Conservation (phyloP, 208 protist genomes). For the Leishmania guyanensis region DNA sequence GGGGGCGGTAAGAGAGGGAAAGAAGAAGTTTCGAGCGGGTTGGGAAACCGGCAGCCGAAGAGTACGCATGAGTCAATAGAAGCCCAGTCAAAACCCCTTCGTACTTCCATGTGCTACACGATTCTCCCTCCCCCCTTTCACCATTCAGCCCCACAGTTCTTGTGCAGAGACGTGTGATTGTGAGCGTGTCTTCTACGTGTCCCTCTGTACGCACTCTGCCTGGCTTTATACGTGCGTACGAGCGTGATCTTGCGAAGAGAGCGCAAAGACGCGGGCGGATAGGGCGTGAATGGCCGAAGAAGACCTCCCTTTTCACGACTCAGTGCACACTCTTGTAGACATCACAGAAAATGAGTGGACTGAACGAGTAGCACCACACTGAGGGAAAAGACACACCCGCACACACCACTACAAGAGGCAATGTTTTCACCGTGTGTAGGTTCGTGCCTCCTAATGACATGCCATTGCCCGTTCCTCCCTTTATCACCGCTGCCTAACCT, state of each 20-base stretch:
- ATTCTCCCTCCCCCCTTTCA: neutral
- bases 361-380: neutral
- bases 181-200: neutral
- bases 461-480: neutral
- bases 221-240: neutral
- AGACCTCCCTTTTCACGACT: neutral
- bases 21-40: neutral
- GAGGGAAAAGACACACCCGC: neutral
- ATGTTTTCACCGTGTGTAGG: neutral
- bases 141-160: neutral
- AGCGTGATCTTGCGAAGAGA: neutral
- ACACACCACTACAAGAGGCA: neutral
- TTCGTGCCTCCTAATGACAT: neutral
- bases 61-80: neutral
- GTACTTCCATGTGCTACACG: neutral
- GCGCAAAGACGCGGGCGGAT: neutral
- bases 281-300: neutral
- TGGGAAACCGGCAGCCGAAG: neutral
- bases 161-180: neutral
- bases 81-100: conserved; percentile 6
- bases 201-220: neutral
- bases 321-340: neutral
- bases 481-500: neutral
- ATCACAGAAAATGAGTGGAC: neutral
- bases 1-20: neutral